A percentile compares a stretch with the other conserved stretches of the same genome.
phyloP scores from a whole-genome alignment of 2,329 filamentous ascomycete genomes.

The Fusarium chuoi region DNA sequence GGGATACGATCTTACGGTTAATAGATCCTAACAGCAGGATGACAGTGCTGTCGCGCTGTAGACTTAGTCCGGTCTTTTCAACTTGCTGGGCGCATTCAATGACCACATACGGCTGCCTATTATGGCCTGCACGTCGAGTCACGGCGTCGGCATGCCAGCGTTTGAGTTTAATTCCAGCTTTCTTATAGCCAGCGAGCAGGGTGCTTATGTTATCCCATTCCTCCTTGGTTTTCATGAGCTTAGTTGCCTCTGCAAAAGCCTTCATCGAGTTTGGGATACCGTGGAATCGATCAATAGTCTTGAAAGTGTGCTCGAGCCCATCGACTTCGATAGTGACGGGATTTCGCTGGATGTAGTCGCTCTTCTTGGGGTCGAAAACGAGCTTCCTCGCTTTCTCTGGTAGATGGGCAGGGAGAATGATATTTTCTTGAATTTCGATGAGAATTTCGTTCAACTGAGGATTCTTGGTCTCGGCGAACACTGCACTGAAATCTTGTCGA shows the following conservation, averaged over 20 bases:
- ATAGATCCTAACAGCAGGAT: constrained; percentile 42
- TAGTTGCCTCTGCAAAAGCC: constrained; percentile 52
- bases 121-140: constrained; percentile 53
- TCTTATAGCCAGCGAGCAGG: constrained; percentile 61
- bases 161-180: constrained; percentile 54
- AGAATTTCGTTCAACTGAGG: constrained; percentile 65
- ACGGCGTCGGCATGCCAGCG: constrained; percentile 52
- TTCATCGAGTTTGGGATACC: constrained; percentile 57
- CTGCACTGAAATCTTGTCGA: constrained; percentile 47
- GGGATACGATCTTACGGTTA: constrained; percentile 52
- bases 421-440: constrained; percentile 63
- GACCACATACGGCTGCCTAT: constrained; percentile 56
- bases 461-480: constrained; percentile 64
- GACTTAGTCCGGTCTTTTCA: constrained; percentile 57
- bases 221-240: constrained; percentile 57
- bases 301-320: constrained; percentile 64
- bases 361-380: constrained; percentile 60
- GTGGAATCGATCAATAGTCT: constrained; percentile 54
- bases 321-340: constrained; percentile 69
- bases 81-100: constrained; percentile 62
- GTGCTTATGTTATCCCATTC: constrained; percentile 65
- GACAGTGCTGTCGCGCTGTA: constrained; percentile 55
- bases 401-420: constrained; percentile 72
- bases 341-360: constrained; percentile 61
- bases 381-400: constrained; percentile 62